Conservation (phyloP, 805 yeast species). For the Candida dendrica region DNA sequence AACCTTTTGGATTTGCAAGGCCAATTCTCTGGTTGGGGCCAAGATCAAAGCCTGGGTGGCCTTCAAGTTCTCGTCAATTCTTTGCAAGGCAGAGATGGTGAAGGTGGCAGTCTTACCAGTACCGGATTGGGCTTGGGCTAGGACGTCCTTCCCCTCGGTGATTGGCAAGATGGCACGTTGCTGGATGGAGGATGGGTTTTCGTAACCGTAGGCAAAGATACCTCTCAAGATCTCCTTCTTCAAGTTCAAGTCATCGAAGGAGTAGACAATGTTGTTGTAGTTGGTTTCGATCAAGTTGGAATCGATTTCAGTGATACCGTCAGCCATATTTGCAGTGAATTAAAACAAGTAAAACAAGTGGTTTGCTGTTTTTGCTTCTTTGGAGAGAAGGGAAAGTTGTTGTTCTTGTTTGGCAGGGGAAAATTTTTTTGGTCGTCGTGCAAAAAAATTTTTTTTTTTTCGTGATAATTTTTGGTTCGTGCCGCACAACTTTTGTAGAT, state of each 20-base stretch:
- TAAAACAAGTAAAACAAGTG: no score
- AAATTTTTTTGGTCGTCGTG: no score
- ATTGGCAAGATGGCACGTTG: slow-evolving; percentile 97
- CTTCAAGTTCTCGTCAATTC: slow-evolving; percentile 73
- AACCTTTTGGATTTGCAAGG: slow-evolving; percentile 95
- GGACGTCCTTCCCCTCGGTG: slow-evolving; percentile 86
- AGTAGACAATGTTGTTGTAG: no score
- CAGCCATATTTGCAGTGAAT: no score
- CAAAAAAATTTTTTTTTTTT: no score
- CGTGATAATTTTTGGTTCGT: no score
- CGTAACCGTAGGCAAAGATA: slow-evolving; percentile 97
- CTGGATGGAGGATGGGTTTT: slow-evolving; percentile 95
- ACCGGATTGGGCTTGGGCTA: slow-evolving; percentile 97
- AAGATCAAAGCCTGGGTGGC: slow-evolving; percentile 88
- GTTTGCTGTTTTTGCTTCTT: no score
- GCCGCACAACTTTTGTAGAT: no score
- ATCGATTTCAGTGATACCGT: no score
- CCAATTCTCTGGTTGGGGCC: slow-evolving; percentile 97
- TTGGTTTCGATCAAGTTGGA: no score
- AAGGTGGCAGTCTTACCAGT: slow-evolving; percentile 99
- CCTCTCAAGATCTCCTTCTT: slow-evolving; percentile 96
- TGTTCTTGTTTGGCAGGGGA: no score
- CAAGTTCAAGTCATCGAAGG: slow-evolving; percentile 86
- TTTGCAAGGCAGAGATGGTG: slow-evolving; percentile 87
- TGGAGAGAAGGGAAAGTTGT: no score